These are phyloP conservation scores for Bolboschoenoplectus hybrid DNA, from an alignment of 202 grass and related monocot genomes.

Conservation along the genomic window DNA sequence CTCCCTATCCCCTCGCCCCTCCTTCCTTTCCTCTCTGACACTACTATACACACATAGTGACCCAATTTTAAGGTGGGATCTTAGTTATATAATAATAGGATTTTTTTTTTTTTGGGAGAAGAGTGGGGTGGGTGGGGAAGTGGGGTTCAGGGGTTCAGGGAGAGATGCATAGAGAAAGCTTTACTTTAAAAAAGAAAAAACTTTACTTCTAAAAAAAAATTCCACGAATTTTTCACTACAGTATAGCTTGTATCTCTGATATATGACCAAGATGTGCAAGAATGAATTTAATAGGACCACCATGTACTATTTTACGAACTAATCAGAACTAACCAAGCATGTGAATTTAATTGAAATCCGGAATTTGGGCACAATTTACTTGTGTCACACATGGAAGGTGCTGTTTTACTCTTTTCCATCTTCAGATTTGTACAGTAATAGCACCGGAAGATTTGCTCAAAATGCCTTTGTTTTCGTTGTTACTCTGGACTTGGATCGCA, in stretches of 20 bases:
- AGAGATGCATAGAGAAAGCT: no score
- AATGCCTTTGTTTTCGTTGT: not conserved
- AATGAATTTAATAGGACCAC: not conserved
- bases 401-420: not conserved
- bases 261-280: no score
- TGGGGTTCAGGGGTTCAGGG: no score
- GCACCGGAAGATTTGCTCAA: not conserved
- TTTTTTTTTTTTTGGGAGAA: not conserved
- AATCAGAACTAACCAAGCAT: not conserved
- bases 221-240: no score
- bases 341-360: not conserved
- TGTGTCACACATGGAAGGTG: not conserved
- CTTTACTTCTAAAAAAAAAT: no score
- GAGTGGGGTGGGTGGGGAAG: no score
- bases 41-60: not conserved
- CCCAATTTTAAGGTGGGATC: not conserved
- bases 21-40: not conserved
- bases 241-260: no score
- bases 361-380: not conserved
- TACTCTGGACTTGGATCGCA: not conserved
- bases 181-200: no score
- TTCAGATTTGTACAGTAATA: not conserved
- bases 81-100: not conserved
- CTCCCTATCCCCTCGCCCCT: constrained; percentile 21
- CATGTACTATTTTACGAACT: not conserved